phyloP scores from a whole-genome alignment of 2,329 filamentous ascomycete genomes.

The Zasmidium citrigriseum region DNA sequence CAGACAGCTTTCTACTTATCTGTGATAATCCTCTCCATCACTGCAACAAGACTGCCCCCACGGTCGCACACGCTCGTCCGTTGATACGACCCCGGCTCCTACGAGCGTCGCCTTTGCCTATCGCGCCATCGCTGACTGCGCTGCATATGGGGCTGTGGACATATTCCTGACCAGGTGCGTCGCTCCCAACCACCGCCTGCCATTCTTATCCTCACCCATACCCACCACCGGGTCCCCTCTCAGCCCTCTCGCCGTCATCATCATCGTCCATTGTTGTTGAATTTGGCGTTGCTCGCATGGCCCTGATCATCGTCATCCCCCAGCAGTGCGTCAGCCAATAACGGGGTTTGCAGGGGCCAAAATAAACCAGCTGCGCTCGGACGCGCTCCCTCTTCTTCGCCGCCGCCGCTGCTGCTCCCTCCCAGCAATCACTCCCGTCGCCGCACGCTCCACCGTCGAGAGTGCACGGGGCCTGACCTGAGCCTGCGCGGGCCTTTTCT shows the following conservation, averaged over 20 bases:
- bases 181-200: too few relatives aligned
- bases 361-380: not conserved
- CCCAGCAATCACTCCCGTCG: not conserved
- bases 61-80: not conserved
- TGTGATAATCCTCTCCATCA: too few relatives aligned
- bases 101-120: not conserved
- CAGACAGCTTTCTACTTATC: too few relatives aligned
- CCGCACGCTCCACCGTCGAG: not conserved
- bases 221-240: not conserved
- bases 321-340: not conserved
- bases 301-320: not conserved
- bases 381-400: too few relatives aligned
- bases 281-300: too few relatives aligned
- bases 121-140: not conserved
- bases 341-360: not conserved
- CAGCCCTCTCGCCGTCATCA: too few relatives aligned
- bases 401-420: too few relatives aligned
- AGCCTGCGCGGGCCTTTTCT: not conserved
- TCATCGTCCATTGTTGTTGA: too few relatives aligned
- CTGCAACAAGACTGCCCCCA: not conserved
- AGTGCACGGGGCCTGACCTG: not conserved
- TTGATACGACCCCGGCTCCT: not conserved
- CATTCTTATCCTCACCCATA: not conserved
- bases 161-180: not conserved
- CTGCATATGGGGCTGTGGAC: not conserved